Conservation (phyloP, 768 basidiomycete genomes). For the Strobilomyces confusus region DNA sequence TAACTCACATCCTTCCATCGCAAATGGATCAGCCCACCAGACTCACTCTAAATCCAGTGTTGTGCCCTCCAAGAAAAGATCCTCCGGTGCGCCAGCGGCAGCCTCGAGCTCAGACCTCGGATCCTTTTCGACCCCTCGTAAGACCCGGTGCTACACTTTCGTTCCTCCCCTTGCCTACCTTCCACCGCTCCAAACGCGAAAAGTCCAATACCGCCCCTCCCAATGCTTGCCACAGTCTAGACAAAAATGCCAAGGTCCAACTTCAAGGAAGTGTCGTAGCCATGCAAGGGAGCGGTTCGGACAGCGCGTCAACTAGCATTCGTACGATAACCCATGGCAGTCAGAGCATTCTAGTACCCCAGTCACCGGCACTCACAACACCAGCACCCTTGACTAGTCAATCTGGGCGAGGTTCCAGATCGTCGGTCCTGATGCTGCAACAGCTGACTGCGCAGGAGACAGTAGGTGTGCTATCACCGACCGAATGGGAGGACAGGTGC, state of each 20-base stretch:
- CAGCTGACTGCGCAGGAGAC: slow-evolving; percentile 14
- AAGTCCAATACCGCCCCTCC: slow-evolving; percentile 9
- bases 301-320: slow-evolving; percentile 20
- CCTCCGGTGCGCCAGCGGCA: neutral
- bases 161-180: slow-evolving; percentile 19
- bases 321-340: slow-evolving; percentile 20
- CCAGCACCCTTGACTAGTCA: slow-evolving; percentile 2
- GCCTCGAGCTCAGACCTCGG: neutral
- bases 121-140: slow-evolving; percentile 3
- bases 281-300: slow-evolving; percentile 11
- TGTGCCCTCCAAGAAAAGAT: neutral
- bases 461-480: neutral
- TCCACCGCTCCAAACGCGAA: slow-evolving; percentile 18
- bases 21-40: neutral
- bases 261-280: neutral
- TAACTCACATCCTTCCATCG: too few relatives aligned
- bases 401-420: neutral
- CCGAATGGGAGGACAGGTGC: neutral
- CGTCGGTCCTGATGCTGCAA: slow-evolving; percentile 19
- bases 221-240: neutral
- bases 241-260: neutral
- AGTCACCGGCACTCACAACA: slow-evolving; percentile 3
- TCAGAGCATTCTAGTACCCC: slow-evolving; percentile 15
- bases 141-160: slow-evolving; percentile 22
- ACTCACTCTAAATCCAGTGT: neutral